phyloP scores from a whole-genome alignment of 495 filamentous ascomycete species.

The Aspergillus taichungensis region DNA sequence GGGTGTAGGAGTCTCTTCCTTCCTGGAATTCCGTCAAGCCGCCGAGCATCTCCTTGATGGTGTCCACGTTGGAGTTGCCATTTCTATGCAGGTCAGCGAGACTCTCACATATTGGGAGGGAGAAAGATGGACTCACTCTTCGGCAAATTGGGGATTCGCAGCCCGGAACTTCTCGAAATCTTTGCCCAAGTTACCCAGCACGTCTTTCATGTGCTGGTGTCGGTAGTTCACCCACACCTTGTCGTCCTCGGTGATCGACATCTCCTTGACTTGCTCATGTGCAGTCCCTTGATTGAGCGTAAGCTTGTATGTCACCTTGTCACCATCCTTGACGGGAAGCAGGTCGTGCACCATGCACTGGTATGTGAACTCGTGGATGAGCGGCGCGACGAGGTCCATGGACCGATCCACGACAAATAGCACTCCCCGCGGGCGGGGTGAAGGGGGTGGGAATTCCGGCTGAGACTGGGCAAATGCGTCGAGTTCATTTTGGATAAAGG shows the following conservation, averaged over 20 bases:
- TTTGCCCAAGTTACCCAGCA: conserved; percentile 82
- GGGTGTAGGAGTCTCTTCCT: conserved; percentile 88
- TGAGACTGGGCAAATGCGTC: conserved; percentile 78
- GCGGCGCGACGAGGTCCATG: conserved; percentile 79
- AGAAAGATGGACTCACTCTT: conserved; percentile 37
- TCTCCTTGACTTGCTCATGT: conserved; percentile 71
- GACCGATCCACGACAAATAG: conserved; percentile 84
- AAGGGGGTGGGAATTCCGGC: conserved; percentile 71
- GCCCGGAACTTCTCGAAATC: conserved; percentile 89
- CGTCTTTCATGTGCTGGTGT: conserved; percentile 96
- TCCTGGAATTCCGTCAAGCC: conserved; percentile 90
- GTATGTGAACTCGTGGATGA: conserved; percentile 95
- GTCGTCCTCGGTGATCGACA: conserved; percentile 83
- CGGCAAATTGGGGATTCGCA: conserved; percentile 89
- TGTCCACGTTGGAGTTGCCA: conserved; percentile 67
- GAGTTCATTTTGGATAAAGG: conserved; percentile 85
- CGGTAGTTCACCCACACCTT: conserved; percentile 89
- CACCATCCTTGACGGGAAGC: conserved; percentile 74
- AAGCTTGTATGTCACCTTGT: conserved; percentile 80
- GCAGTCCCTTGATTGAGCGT: conserved; percentile 58
- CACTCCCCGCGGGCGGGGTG: conserved; percentile 71
- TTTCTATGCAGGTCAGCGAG: conserved; percentile 25
- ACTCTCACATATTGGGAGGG: not conserved
- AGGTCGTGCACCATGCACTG: conserved; percentile 97
- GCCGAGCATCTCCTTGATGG: conserved; percentile 94